phyloP scores from a whole-genome alignment of 257 asterid species.

The Penstemon barbatus region DNA sequence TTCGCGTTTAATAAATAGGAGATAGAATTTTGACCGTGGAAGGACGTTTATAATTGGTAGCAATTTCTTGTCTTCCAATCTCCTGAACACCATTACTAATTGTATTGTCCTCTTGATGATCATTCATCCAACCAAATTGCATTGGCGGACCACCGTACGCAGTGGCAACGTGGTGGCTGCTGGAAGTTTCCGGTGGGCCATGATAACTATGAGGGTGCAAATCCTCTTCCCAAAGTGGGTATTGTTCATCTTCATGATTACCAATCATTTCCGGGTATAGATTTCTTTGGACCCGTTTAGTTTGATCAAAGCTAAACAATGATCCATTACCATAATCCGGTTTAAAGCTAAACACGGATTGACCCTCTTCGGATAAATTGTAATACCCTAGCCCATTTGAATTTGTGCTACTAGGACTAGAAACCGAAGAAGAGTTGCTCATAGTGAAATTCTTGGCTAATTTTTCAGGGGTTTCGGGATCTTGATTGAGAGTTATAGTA shows the following conservation, averaged over 20 bases:
- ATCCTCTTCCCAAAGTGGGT: conserved; percentile 59
- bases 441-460: conserved; percentile 42
- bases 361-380: conserved; percentile 41
- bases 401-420: too few species aligned
- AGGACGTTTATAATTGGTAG: conserved; percentile 55
- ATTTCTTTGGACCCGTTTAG: conserved; percentile 34
- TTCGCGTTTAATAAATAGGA: too few species aligned
- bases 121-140: conserved; percentile 54
- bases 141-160: conserved; percentile 28
- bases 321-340: conserved; percentile 41
- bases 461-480: conserved; percentile 50
- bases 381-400: too few species aligned
- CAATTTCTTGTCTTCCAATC: conserved; percentile 29
- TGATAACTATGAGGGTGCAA: conserved; percentile 26
- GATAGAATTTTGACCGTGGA: conserved; percentile 36
- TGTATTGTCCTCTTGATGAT: conserved; percentile 27
- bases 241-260: conserved; percentile 31
- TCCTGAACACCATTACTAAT: conserved; percentile 9
- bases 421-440: conserved; percentile 57
- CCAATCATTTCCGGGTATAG: conserved; percentile 35
- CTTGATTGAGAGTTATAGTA: too few species aligned
- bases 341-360: conserved; percentile 50
- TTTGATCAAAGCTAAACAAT: conserved; percentile 56
- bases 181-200: conserved; percentile 42
- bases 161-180: conserved; percentile 32